Percentiles rank a stretch among this genome's conserved stretches.
phyloP scores from a whole-genome alignment of 116 monocot genomes.

The Cymodocea nodosa region DNA sequence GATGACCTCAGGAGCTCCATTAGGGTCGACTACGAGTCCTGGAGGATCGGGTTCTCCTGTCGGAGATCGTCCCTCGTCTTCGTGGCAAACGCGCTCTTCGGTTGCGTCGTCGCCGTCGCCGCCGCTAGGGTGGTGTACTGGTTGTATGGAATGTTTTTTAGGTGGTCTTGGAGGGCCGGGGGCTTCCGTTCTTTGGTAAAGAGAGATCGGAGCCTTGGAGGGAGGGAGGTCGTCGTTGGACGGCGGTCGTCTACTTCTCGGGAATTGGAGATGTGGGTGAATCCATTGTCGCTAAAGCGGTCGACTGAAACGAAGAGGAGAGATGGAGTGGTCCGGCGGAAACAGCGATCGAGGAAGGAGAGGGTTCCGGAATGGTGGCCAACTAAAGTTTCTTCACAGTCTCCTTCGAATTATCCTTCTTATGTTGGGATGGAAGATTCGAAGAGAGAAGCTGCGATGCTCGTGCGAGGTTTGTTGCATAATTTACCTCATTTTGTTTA shows the following conservation, averaged over 20 bases:
- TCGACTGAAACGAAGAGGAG: slow-evolving; percentile 3
- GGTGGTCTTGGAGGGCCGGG: slow-evolving; percentile 12
- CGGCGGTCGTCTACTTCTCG: slow-evolving; percentile 11
- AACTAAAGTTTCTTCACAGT: slow-evolving; percentile 4
- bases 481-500: too few relatives aligned
- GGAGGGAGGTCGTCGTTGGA: slow-evolving; percentile 75
- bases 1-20: slow-evolving; percentile 48
- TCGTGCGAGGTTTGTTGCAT: slow-evolving; percentile 53
- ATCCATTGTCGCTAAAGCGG: slow-evolving; percentile 20
- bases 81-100: slow-evolving; percentile 23
- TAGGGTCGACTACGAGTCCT: slow-evolving; percentile 15
- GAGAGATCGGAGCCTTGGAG: slow-evolving; percentile 79
- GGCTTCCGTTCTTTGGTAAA: slow-evolving; percentile 14
- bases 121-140: slow-evolving; percentile 18
- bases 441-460: slow-evolving; percentile 43
- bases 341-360: slow-evolving; percentile 17
- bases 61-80: slow-evolving; percentile 47
- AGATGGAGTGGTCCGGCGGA: background rate
- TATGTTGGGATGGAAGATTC: slow-evolving; percentile 20
- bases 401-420: background rate
- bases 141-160: slow-evolving; percentile 5
- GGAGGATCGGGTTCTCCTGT: slow-evolving; percentile 56
- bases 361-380: slow-evolving; percentile 76
- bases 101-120: slow-evolving; percentile 17
- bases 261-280: slow-evolving; percentile 13